Base-by-base conservation (phyloP, 1,284 basidiomycete species). In the Sutorius eximius region DNA sequence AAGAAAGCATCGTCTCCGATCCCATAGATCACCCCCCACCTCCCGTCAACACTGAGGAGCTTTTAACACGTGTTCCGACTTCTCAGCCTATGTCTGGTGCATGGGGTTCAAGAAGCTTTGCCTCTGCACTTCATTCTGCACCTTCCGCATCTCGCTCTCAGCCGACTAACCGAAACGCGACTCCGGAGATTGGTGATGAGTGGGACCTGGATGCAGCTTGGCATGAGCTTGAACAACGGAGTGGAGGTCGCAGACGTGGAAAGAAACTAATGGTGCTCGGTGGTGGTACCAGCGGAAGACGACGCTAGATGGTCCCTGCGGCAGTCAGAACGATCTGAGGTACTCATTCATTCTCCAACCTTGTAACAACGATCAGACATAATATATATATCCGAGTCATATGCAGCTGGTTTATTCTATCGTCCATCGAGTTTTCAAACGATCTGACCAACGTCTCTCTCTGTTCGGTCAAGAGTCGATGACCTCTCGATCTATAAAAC, bases 151-250 rank as follows among this genome's bases (percentile, higher is more conserved):
- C 67, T n/a, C 56, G 40, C 22, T 15, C 56, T 12, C 59, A 59
- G 40, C 53, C 55, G 15, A 42, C n/a, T 5, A 57, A 61, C 30
- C 67, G 58, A 45, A 62, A 57, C 32, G 55, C 57, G 52, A 72
- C 69, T 49, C 70, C 60, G 50, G 75, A 75, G 45, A 68, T 66
- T 40, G 76, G 77, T 49, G 84, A 89, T 56, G 88, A 87, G 58
- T 89, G 83, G 85, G 89, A 92, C 66, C 73, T 92, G 38, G 91
- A 92, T 62, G 80, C 78, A 45, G 87, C 87, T 18, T 94, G 89
- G 87, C 84, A 89, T 66, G 90, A 92, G 61, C 76, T 93, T 37
- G 89, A 92, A 73, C 79, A 81, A 60, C 73, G 76, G 27, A 65
- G 69, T 22, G 73, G 68, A 30, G 73, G 76, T 33, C 85, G 82